Evolutionary conservation across 192 early-diverging fungal genomes (phyloP).

Genomic region (Coemansia sp.): DNA sequence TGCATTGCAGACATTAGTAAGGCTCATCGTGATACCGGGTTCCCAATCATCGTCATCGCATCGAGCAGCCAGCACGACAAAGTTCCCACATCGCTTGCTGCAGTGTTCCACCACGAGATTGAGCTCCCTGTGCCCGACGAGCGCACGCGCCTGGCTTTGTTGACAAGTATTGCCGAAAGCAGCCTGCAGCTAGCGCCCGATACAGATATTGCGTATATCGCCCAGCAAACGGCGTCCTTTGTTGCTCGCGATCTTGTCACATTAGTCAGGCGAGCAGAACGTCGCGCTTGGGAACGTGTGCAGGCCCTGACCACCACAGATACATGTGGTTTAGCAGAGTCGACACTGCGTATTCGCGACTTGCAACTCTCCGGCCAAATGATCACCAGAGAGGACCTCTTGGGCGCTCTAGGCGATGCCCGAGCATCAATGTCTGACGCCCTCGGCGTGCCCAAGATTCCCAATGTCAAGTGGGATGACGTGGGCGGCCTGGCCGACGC

Average conservation of each 20-base stretch:
- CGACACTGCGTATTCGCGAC: constrained; percentile 42
- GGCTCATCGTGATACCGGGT: constrained; percentile 53
- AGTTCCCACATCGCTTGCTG: constrained; percentile 72
- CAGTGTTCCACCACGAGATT: constrained; percentile 80
- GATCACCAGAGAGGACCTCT: constrained; percentile 79
- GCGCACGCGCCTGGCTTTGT: constrained; percentile 60
- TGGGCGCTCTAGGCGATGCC: constrained; percentile 73
- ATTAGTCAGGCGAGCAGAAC: constrained; percentile 71
- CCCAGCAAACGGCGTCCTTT: constrained; percentile 91
- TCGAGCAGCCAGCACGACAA: constrained; percentile 79
- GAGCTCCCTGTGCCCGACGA: constrained; percentile 74
- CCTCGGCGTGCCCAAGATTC: constrained; percentile 97
- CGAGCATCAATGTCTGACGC: constrained; percentile 84
- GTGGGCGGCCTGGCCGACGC: constrained; percentile 93
- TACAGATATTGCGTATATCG: constrained; percentile 69
- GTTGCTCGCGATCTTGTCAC: constrained; percentile 82
- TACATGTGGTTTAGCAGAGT: background rate
- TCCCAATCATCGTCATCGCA: constrained; percentile 75
- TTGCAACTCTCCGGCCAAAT: constrained; percentile 68
- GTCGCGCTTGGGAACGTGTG: constrained; percentile 61
- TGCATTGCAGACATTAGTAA: constrained; percentile 33
- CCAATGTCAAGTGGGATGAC: constrained; percentile 98
- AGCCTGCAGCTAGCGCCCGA: constrained; percentile 69
- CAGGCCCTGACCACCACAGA: background rate
- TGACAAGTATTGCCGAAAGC: constrained; percentile 56